Base-by-base conservation (phyloP, 805 yeast species). In the Priceomyces medius region DNA sequence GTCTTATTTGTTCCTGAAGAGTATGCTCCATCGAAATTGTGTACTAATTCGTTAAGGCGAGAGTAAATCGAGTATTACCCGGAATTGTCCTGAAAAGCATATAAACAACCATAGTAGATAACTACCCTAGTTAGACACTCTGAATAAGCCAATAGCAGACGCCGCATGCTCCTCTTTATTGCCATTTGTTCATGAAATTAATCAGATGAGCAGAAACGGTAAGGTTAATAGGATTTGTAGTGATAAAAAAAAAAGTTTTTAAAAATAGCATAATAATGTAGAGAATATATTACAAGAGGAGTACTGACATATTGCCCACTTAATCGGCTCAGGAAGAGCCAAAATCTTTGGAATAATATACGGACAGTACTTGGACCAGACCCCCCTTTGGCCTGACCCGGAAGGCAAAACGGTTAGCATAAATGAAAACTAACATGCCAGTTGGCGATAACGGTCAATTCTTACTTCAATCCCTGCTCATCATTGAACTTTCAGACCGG, bases 21-120 rank as follows among this genome's bases (percentile, higher is more conserved):
- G 35, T 18, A 18, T 19, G 19, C 24, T 19, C 35, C 35, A 32
- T 32, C 35, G 35, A 32, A 32, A 32, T 32, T 32, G 35, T 32
- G 35, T 32, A 19, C 20, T 20, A 26, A 9, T 10, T n/a, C n/a
- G 29, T 10, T 18, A 32, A 23, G 24, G 35, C 35, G 35, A 32
- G 35, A 18, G 23, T 9, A 18, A 18, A 8, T 20, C 10, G 19
- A 20, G 12, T 6, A 20, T 32, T 32, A 32, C 35, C 35, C 35
- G 35, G 35, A 32, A 32, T 23, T 31, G 10, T 9, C 20, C 34
- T 14, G 6, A 16, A n/a, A 31, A 31, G 16, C 34, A 5, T 26
- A 26, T 14, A 5, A 26, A 26, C 5, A 26, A 14, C 14, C 9
- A 21, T 7, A 21, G 24, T 9, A 21, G 9, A 6, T 21, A 21